These are phyloP conservation scores for Hypericum perforatum DNA, from an alignment of 345 rosid species.

Conservation along the genomic window DNA sequence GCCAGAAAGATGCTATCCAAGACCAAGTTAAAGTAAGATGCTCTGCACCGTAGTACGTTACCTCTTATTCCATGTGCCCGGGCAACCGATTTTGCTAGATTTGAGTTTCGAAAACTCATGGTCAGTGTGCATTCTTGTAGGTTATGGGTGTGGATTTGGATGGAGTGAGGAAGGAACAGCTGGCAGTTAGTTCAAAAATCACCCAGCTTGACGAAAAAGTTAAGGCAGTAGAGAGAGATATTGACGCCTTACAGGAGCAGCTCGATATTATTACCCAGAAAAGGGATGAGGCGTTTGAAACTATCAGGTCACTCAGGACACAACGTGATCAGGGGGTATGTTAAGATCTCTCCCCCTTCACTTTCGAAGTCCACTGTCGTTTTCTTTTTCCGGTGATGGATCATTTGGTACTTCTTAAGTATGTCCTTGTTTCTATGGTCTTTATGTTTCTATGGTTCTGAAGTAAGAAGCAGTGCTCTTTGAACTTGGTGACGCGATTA, in stretches of 20 bases:
- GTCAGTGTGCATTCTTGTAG: slow-evolving; percentile 29
- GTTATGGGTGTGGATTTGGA: slow-evolving; percentile 79
- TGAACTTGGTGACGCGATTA: too few relatives aligned
- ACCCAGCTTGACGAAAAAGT: slow-evolving; percentile 39
- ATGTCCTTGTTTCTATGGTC: too few relatives aligned
- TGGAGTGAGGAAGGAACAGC: slow-evolving; percentile 82
- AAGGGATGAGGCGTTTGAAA: slow-evolving; percentile 50
- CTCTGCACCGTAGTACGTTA: background rate
- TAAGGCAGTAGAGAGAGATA: slow-evolving; percentile 47
- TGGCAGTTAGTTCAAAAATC: slow-evolving; percentile 53
- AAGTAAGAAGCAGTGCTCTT: too few relatives aligned
- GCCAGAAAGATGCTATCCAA: slow-evolving; percentile 74
- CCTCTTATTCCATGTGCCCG: background rate
- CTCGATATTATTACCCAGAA: slow-evolving; percentile 35
- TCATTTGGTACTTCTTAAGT: too few relatives aligned
- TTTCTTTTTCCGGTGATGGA: too few relatives aligned
- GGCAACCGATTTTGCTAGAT: too few relatives aligned
- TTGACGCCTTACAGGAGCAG: slow-evolving; percentile 47
- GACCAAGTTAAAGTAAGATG: slow-evolving; percentile 88
- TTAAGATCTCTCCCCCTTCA: background rate
- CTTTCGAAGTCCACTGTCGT: background rate
- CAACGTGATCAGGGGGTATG: slow-evolving; percentile 65
- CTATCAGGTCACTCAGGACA: slow-evolving; percentile 48
- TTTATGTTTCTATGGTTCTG: too few relatives aligned
- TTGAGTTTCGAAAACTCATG: background rate